These are phyloP conservation scores for Xerocomus spinulosus DNA, from an alignment of 768 basidiomycete species.

Conservation along the genomic window DNA sequence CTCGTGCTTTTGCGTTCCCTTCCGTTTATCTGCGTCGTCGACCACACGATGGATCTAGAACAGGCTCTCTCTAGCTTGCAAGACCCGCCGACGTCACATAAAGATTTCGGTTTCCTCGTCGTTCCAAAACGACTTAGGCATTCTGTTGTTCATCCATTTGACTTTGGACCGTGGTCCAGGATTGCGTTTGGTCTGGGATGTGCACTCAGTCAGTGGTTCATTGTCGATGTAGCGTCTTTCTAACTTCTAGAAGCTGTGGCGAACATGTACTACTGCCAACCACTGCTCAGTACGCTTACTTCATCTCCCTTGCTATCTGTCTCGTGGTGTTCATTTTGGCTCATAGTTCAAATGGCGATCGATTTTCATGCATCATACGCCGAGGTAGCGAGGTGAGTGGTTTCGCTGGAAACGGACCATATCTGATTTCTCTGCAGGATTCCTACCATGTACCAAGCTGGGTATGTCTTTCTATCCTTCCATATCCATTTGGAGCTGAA, in stretches of 20 bases:
- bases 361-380: constrained; percentile 33
- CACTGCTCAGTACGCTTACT: constrained; percentile 55
- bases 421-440: constrained; percentile 35
- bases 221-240: neutral
- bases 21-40: constrained; percentile 2
- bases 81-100: neutral
- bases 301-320: neutral
- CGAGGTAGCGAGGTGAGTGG: constrained; percentile 28
- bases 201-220: constrained; percentile 15
- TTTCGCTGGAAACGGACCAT: neutral
- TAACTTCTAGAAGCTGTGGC: constrained; percentile 37
- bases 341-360: constrained; percentile 30
- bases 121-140: constrained; percentile 15
- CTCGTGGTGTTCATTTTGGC: neutral
- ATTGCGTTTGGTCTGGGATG: constrained; percentile 16
- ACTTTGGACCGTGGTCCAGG: constrained; percentile 12
- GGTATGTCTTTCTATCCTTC: constrained; percentile 34
- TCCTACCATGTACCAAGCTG: constrained; percentile 62
- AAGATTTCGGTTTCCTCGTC: constrained; percentile 12
- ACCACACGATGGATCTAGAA: constrained; percentile 16
- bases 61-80: constrained; percentile 1
- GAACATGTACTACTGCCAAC: constrained; percentile 80
- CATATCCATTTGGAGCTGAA: neutral
- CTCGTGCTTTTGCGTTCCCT: constrained; percentile 1
- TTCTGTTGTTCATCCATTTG: constrained; percentile 4